Evolutionary conservation across 306 rosid species (phyloP).

Genomic region (Fragaria nilgerrensis): DNA sequence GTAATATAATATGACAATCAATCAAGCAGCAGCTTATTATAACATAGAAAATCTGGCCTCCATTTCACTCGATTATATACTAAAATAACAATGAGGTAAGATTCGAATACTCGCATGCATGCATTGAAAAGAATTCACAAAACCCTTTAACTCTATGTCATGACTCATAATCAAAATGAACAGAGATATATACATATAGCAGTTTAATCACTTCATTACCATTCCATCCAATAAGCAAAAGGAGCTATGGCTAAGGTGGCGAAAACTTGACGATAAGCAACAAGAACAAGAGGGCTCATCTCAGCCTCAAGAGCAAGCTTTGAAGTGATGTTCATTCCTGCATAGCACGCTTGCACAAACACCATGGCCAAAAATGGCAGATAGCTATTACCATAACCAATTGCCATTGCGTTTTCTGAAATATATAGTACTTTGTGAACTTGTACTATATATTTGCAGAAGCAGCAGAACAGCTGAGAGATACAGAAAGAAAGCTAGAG

Average conservation of each 20-base stretch:
- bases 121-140: background rate
- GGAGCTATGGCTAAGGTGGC: constrained; percentile 69
- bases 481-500: background rate
- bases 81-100: background rate
- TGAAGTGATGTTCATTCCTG: constrained; percentile 74
- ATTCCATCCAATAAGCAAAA: constrained; percentile 58
- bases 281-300: constrained; percentile 78
- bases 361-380: constrained; percentile 57
- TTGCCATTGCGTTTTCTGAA: constrained; percentile 24
- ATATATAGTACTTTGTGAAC: constrained; percentile 3
- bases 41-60: background rate
- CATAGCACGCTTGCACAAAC: constrained; percentile 47
- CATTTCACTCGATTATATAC: background rate
- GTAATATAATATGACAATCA: background rate
- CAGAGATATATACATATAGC: too few species aligned
- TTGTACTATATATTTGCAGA: constrained; percentile 3
- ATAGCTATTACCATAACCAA: constrained; percentile 5
- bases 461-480: background rate
- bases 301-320: constrained; percentile 77
- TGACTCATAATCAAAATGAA: background rate
- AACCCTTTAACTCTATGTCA: background rate
- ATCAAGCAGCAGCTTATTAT: background rate
- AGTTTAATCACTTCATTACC: constrained; percentile 35
- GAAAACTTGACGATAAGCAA: constrained; percentile 75
- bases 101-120: background rate